These are phyloP conservation scores for Coemansia reversa DNA, from an alignment of 192 early-diverging fungal species.

Conservation along the genomic window DNA sequence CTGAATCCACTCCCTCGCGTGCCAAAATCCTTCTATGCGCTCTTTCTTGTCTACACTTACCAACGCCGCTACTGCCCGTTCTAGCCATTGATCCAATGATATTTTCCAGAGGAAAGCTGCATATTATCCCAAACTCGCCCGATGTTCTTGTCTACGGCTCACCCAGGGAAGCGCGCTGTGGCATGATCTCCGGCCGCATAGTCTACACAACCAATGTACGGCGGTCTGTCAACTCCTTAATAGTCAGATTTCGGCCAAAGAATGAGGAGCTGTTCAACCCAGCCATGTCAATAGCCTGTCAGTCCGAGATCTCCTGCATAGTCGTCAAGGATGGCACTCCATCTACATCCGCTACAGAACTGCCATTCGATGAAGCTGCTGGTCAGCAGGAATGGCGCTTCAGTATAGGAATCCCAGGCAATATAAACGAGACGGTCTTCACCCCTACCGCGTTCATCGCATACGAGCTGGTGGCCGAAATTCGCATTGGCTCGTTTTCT, in stretches of 20 bases:
- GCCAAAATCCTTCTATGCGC: background rate
- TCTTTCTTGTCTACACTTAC: background rate
- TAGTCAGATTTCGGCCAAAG: slow-evolving; percentile 36
- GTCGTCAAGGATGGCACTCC: slow-evolving; percentile 34
- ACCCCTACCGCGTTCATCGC: slow-evolving; percentile 37
- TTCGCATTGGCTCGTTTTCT: slow-evolving; percentile 18
- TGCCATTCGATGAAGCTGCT: slow-evolving; percentile 4
- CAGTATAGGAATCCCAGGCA: slow-evolving; percentile 41
- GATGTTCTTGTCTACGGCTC: slow-evolving; percentile 40
- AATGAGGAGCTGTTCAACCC: slow-evolving; percentile 45
- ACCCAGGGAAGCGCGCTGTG: slow-evolving; percentile 34
- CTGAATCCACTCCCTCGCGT: background rate
- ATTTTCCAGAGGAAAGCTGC: slow-evolving; percentile 34
- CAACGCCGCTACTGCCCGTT: background rate
- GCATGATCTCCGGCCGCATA: slow-evolving; percentile 34
- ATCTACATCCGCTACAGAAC: slow-evolving; percentile 10
- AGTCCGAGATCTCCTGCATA: slow-evolving; percentile 26
- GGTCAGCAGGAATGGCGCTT: slow-evolving; percentile 46
- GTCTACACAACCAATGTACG: slow-evolving; percentile 18
- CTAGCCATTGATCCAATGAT: slow-evolving; percentile 18
- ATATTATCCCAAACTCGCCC: slow-evolving; percentile 34
- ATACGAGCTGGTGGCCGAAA: slow-evolving; percentile 43
- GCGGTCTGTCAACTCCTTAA: slow-evolving; percentile 32
- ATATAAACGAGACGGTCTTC: slow-evolving; percentile 38
- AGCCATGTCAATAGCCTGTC: slow-evolving; percentile 31